Evolutionary conservation across 768 basidiomycete genomes (phyloP), one percentile per base, ranked within the genome.

Genomic region (Myochromella boudieri): DNA sequence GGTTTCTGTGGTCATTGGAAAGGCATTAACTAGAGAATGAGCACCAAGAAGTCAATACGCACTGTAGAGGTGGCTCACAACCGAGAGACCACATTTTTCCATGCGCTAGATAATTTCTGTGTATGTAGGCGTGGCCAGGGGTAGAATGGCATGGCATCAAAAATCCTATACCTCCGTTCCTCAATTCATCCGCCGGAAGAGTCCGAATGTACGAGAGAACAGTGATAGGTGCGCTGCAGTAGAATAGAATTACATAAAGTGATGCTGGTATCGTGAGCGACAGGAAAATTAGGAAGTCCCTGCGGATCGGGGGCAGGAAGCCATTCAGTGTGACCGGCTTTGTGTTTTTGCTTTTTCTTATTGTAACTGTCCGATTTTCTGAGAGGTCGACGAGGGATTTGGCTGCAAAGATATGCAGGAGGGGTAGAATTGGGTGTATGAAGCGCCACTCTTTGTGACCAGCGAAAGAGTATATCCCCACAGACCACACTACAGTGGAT

Each of bases 401-500:
- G 0, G 91, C 75, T 9, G 88, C 87, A 49, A 97, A 75, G 17
- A 94, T 54, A 55, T 97, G 85, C 31, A 95, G 68, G 24, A 92
- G 65, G 1, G 97, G 95, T 3, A 98, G 72, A 15, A 97, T 63
- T 0, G 95, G 94, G 54, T 97, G 95, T 6, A 98, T 70, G 69
- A 99, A 98, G 6, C 97, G 78, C 93, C 94, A 97, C 73, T 99
- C 97, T 59, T 98, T 98, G 70, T 99, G 97, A 1, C 87, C 85
- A 1, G 88, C 76, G 3, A 87, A 51, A 6, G 95, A 97, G 62
- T 91, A 93, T 5, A 87, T 61, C 2, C 60, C 57, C 24, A 85
- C 62, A 0, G 86, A 82, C 85, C 88, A 91, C 15, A 68, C 51
- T 1, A 86, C 54, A 20, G 74, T 66, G 2, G 65, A 68, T 0